Evolutionary conservation across 208 protist species (phyloP).

Genomic region (Acanthamoeba castellanii): DNA sequence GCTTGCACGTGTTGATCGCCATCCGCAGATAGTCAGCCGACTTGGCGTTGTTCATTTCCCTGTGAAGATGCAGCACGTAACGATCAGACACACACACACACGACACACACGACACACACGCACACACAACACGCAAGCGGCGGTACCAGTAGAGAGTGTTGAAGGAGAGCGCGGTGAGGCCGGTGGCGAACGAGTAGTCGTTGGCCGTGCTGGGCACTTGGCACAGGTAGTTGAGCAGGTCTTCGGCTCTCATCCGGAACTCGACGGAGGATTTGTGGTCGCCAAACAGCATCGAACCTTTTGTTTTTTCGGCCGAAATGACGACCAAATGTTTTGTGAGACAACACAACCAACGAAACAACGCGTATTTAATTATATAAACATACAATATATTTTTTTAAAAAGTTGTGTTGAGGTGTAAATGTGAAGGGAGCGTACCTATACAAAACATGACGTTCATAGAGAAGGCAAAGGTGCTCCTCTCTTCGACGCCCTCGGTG

Average conservation of each 20-base stretch:
- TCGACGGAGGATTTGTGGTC: conserved; percentile 56
- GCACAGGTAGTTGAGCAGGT: conserved; percentile 60
- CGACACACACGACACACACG: not conserved
- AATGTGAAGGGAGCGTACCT: conserved; percentile 19
- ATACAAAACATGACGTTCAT: conserved; percentile 61
- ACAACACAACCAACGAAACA: too few species aligned
- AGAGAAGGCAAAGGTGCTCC: conserved; percentile 8
- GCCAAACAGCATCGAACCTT: conserved; percentile 40
- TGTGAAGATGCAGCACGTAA: not conserved
- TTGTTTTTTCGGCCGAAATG: too few species aligned
- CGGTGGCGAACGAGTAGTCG: conserved; percentile 53
- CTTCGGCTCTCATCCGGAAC: conserved; percentile 39
- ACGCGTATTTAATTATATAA: not conserved
- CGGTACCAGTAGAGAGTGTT: conserved; percentile 67
- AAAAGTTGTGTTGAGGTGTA: not conserved
- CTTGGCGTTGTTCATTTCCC: conserved; percentile 74
- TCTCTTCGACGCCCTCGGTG: conserved; percentile 15
- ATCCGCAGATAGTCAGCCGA: conserved; percentile 48
- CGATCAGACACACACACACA: not conserved
- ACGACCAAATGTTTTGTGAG: too few species aligned
- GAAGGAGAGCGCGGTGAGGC: conserved; percentile 48
- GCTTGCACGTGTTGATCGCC: conserved; percentile 72
- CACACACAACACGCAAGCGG: too few species aligned
- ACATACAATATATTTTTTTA: not conserved
- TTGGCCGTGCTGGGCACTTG: not conserved